A percentile compares a stretch with the other conserved stretches of the same genome.
Evolutionary conservation across 2,329 filamentous ascomycete genomes (phyloP).

Genomic region (Botrytis deweyae): DNA sequence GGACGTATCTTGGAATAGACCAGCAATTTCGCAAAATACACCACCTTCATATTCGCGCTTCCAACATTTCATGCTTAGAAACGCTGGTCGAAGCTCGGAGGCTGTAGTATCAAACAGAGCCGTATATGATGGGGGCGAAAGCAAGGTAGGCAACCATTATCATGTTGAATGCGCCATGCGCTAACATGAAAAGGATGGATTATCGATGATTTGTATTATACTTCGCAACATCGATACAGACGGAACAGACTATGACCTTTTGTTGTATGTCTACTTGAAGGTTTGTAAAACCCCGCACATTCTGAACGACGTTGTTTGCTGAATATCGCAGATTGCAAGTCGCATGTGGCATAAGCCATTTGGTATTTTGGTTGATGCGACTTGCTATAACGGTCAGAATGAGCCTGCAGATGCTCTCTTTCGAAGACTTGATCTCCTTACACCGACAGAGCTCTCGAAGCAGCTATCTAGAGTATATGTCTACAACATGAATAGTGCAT

Average conservation of each 20-base stretch:
- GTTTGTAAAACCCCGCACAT: slow-evolving; percentile 40
- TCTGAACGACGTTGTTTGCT: background rate
- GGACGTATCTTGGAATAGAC: slow-evolving; percentile 68
- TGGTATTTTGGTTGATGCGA: slow-evolving; percentile 66
- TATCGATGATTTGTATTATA: slow-evolving; percentile 68
- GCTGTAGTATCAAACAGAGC: slow-evolving; percentile 63
- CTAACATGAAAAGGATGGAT: slow-evolving; percentile 51
- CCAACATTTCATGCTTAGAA: slow-evolving; percentile 70
- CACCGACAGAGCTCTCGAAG: slow-evolving; percentile 58
- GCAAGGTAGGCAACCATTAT: slow-evolving; percentile 49
- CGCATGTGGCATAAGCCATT: slow-evolving; percentile 69
- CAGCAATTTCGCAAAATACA: slow-evolving; percentile 61
- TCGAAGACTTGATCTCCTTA: slow-evolving; percentile 61
- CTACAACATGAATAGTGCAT: slow-evolving; percentile 73
- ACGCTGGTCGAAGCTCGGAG: slow-evolving; percentile 64
- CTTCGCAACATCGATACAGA: slow-evolving; percentile 66
- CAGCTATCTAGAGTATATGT: slow-evolving; percentile 63
- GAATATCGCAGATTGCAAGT: slow-evolving; percentile 57
- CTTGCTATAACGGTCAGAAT: slow-evolving; percentile 66
- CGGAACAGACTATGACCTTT: slow-evolving; percentile 62
- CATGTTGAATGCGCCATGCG: background rate
- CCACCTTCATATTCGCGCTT: slow-evolving; percentile 66
- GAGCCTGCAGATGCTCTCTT: slow-evolving; percentile 66
- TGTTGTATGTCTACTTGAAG: slow-evolving; percentile 68
- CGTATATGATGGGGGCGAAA: slow-evolving; percentile 70